These are phyloP conservation scores for Lunularia cruciata DNA, from an alignment of 225 moss, liverwort and hornwort genomes.

Conservation along the genomic window DNA sequence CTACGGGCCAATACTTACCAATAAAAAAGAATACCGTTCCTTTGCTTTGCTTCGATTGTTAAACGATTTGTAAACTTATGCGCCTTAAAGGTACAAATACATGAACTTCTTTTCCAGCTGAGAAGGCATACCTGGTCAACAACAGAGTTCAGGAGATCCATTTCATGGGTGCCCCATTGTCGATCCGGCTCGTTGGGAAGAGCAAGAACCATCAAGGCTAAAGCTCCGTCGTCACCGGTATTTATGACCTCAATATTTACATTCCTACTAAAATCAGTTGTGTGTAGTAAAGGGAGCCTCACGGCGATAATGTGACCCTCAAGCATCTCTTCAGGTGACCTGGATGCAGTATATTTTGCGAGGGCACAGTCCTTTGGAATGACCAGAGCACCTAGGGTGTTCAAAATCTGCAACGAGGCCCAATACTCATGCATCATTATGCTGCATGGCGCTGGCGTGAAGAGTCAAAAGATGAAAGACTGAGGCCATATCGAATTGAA, in stretches of 20 bases:
- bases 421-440: too few species aligned
- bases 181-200: constrained; percentile 50
- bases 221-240: constrained; percentile 46
- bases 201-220: constrained; percentile 62
- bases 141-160: constrained; percentile 69
- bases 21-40: too few species aligned
- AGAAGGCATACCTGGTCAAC: constrained; percentile 66
- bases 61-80: too few species aligned
- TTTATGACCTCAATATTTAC: constrained; percentile 22
- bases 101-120: too few species aligned
- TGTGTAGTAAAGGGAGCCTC: constrained; percentile 67
- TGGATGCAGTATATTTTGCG: constrained; percentile 42
- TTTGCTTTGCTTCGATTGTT: too few species aligned
- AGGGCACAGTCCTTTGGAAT: constrained; percentile 52
- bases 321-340: constrained; percentile 41
- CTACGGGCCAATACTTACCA: too few species aligned
- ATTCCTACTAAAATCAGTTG: constrained; percentile 59
- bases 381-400: constrained; percentile 58
- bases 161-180: constrained; percentile 62
- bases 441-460: too few species aligned
- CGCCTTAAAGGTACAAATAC: too few species aligned
- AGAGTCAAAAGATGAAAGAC: not conserved
- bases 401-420: constrained; percentile 37
- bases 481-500: too few species aligned
- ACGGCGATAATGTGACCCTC: constrained; percentile 70